Evolutionary conservation across 1,284 basidiomycete genomes (phyloP), one percentile per base, ranked within the genome.

Genomic region (Irpex lacteus): DNA sequence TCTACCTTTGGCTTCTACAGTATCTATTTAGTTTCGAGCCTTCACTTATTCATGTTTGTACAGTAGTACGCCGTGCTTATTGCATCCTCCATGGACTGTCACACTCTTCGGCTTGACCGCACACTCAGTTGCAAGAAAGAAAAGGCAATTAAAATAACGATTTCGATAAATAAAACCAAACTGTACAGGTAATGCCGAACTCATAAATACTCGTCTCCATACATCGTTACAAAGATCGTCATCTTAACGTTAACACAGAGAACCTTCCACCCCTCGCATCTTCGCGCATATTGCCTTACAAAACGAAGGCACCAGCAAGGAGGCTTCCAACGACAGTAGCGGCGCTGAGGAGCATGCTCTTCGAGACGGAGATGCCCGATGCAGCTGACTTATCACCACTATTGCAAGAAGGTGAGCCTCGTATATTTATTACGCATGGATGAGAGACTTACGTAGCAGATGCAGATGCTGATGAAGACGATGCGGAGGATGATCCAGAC

Each of bases 281-380:
- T 11, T 47, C 9, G 44, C n/a, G 50, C 50, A 5, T n/a, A 52
- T 8, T 26, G 34, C 34, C 63, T 66, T 50, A 66, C 18, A 66
- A 32, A 32, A 64, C 66, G 32, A 67, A 18, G 2, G 64, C 66
- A 26, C 66, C 66, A 32, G 60, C 57, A 44, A 63, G 54, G n/a
- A 67, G 32, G 62, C 66, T 63, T 34, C 66, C 64, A 32, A 67
- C 47, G 56, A 67, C 59, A 13, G 61, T 60, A 19, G 64, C 63
- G 13, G 49, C 59, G 54, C 63, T 49, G 38, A 62, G 47, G 53
- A 67, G 62, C 34, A n/a, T 40, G 44, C 56, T 40, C 9, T 32
- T 59, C 13, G 64, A 65, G 15, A 63, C 11, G 50, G 44, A 54
- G 38, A 34, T 21, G 13, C 59, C 54, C 19, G 63, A 56, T 9